Evolutionary conservation across 306 rosid genomes (phyloP), one percentile per base, ranked within the genome.

Genomic region (Acacia acuminata): DNA sequence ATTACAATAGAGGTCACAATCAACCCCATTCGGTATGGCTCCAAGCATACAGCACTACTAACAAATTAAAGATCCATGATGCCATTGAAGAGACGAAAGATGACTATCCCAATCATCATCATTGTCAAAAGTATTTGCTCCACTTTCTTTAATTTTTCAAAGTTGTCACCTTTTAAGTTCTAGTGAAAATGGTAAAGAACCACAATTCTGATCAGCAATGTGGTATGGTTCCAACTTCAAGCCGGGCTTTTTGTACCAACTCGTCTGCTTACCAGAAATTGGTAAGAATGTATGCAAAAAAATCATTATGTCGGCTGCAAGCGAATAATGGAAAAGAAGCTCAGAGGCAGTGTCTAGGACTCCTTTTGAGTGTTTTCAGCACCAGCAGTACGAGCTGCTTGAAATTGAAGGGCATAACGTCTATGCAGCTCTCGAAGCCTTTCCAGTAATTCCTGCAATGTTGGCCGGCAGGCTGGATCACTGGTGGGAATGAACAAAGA

Each of bases 381-480:
- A 13, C 86, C 77, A 0, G 90, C 88, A 0, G 94, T 60, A 32
- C 98, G 93, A 40, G 90, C 89, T 51, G 98, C 98, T 65, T 96
- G 98, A 84, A 90, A 87, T 85, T 94, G 97, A 84, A 88, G 81
- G 68, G 88, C 84, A 73, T 82, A 90, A 72, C 73, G 86, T 77
- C 89, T 89, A 71, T 94, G 98, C 78, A 96, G 76, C 63, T 96
- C 99, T 84, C 85, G 84, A 8, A 96, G 88, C 86, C 63, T 90
- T 75, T 92, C 97, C 51, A 94, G 87, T 84, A 96, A 88, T 83
- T 87, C 97, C 76, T 89, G 98, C 76, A 96, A 96, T 45, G 98
- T 85, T 72, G 99, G 97, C 61, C 99, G 88, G 83, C 67, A 22
- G 55, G 97, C 78, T 48, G 99, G 91, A 81, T 94, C 97, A 71